Conservation (phyloP, 805 yeast species). For the Starmerella stigmatis region DNA sequence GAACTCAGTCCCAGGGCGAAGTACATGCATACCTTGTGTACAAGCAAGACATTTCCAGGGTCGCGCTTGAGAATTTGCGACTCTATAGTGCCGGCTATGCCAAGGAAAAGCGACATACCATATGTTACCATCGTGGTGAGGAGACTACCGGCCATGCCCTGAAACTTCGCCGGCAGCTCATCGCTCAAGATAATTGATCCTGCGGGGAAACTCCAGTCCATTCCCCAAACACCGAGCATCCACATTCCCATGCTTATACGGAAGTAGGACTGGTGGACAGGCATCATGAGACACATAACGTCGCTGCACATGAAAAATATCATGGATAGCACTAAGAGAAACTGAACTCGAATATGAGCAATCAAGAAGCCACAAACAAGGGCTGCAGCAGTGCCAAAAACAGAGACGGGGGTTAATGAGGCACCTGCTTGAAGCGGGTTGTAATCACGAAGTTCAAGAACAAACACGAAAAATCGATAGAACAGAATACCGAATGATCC, state of each 20-base stretch:
- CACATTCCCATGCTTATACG: conserved; percentile 46
- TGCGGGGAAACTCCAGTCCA: conserved; percentile 73
- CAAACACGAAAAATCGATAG: conserved; percentile 48
- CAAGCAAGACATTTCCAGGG: conserved; percentile 14
- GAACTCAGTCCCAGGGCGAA: conserved; percentile 21
- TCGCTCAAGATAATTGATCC: conserved; percentile 54
- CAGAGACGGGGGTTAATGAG: conserved; percentile 37
- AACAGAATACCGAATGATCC: conserved; percentile 70
- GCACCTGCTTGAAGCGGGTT: conserved; percentile 40
- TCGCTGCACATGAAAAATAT: conserved; percentile 38
- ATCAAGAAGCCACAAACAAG: conserved; percentile 42
- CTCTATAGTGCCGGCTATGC: conserved; percentile 44
- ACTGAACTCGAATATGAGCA: conserved; percentile 40
- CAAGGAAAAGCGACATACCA: conserved; percentile 59
- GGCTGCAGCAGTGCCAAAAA: conserved; percentile 52
- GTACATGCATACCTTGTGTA: conserved; percentile 14
- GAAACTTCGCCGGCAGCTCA: conserved; percentile 49
- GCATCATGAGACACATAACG: conserved; percentile 27
- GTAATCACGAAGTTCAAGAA: conserved; percentile 41
- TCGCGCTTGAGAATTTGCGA: conserved; percentile 13
- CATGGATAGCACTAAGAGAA: conserved; percentile 43
- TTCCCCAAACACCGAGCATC: conserved; percentile 54
- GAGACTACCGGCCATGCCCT: conserved; percentile 70
- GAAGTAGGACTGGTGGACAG: conserved; percentile 52
- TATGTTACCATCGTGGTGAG: conserved; percentile 63